Evolutionary conservation across 352 stramenopile species (phyloP), one percentile per base, ranked within the genome.

Genomic region (Phytophthora rubi): DNA sequence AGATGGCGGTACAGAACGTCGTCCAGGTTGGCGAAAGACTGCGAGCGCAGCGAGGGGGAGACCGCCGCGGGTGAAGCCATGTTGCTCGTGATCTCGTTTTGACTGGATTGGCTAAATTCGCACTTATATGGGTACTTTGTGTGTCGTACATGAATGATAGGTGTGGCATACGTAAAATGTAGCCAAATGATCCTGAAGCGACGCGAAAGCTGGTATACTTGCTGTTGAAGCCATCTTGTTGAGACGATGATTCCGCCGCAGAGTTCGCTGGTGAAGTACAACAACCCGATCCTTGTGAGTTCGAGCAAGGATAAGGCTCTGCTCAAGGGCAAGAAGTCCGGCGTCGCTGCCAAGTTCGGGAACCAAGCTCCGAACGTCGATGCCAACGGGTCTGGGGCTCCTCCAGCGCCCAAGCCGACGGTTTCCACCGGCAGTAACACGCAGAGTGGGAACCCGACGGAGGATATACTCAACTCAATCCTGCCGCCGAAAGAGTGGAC

Each of bases 381-480:
- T n/a, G 47, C 55, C 12, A 57, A 70, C 18, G 63, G 44, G 39
- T 58, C 64, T 7, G 48, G 54, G 44, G 53, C 44, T 45, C 59
- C 70, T 62, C 69, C 71, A 44, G 59, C 62, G 37, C 59, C 60
- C 44, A 90, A 88, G 49, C 82, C 82, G 10, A 90, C 82, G 18
- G 75, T 90, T 21, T 90, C 88, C 70, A 88, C 82, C 0, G 82
- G 82, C n/a, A 90, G 80, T 67, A 78, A 80, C 59, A 71, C 80
- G 45, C 77, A 86, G 55, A 86, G 71, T 28, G 71, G 74, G 18
- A 87, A 80, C 32, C 87, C 96, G 58, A 97, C 90, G 1, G 90
- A 97, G 35, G 92, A 97, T 76, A 97, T 97, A 30, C 71, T 97
- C 28, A 98, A 98, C 76, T 96, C 88, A 6, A 97, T 98, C 54